A percentile compares a stretch with the other conserved stretches of the same genome.
Conservation (phyloP, 1,284 basidiomycete species). For the Ustilago loliicola region DNA sequence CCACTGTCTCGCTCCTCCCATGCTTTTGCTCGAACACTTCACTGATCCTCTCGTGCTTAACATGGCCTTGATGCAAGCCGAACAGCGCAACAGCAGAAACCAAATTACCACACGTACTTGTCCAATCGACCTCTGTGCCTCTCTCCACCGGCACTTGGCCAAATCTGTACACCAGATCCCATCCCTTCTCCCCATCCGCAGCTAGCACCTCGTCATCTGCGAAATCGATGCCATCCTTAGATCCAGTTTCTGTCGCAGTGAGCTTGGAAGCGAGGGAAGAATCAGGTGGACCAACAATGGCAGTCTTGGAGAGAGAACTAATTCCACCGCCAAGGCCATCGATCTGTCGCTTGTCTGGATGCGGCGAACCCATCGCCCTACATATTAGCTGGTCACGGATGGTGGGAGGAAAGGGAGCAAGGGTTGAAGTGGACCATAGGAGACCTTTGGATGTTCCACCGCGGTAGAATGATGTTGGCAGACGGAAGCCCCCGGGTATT, state of each 20-base stretch:
- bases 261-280: conserved; percentile 10
- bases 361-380: conserved; percentile 80
- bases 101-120: conserved; percentile 67
- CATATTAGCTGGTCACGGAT: conserved; percentile 77
- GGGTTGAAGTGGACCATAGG: conserved; percentile 76
- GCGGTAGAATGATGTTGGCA: conserved; percentile 69
- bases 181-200: conserved; percentile 26
- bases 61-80: conserved; percentile 43
- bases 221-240: conserved; percentile 48
- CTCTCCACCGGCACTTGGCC: conserved; percentile 66
- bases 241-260: background rate
- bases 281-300: conserved; percentile 74
- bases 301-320: conserved; percentile 83
- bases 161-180: conserved; percentile 67
- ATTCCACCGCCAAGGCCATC: conserved; percentile 82
- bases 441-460: conserved; percentile 86
- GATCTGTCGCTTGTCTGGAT: conserved; percentile 81
- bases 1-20: background rate
- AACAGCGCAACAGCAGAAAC: conserved; percentile 65
- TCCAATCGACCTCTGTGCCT: conserved; percentile 60
- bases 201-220: conserved; percentile 48
- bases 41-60: conserved; percentile 28
- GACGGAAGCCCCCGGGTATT: conserved; percentile 15
- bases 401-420: conserved; percentile 51
- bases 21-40: conserved; percentile 10